A percentile compares a stretch with the other conserved stretches of the same genome.
Evolutionary conservation across 805 yeast genomes (phyloP).

Genomic region (Phaffomyces thermotolerans): DNA sequence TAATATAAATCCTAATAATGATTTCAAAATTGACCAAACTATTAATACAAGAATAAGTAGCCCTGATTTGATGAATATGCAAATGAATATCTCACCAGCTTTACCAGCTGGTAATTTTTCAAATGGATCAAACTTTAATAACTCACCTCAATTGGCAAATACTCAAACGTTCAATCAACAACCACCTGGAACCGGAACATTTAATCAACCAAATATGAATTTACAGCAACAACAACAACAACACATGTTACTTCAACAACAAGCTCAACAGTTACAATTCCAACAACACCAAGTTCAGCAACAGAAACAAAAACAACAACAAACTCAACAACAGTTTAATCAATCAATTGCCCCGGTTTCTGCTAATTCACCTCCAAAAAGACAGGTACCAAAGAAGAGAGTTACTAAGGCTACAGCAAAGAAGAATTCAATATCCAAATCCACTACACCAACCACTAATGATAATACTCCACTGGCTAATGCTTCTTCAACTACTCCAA

Average conservation of each 20-base stretch:
- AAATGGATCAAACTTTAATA: constrained; percentile 4
- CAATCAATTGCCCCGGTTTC: neutral
- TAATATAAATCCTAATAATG: neutral
- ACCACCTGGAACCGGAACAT: constrained; percentile 6
- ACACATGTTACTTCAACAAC: constrained; percentile 1
- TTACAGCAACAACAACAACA: constrained; percentile 3
- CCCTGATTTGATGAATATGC: constrained; percentile 6
- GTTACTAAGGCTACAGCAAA: constrained; percentile 9
- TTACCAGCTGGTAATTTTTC: constrained; percentile 4
- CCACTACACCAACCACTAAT: constrained; percentile 3
- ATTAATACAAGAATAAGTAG: constrained; percentile 5
- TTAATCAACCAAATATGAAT: neutral
- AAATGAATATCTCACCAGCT: constrained; percentile 5
- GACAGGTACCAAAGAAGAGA: constrained; percentile 10
- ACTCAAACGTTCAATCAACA: constrained; percentile 2
- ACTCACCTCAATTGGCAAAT: constrained; percentile 11
- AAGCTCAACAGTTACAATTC: neutral
- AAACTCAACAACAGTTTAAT: constrained; percentile 3
- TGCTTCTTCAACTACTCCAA: neutral
- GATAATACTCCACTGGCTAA: neutral
- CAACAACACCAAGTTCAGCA: constrained; percentile 10
- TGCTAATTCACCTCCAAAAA: too few species aligned
- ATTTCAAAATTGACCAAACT: neutral
- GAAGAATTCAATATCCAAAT: constrained; percentile 10
- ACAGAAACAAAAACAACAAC: constrained; percentile 9